Base-by-base conservation (phyloP, 257 asterid genomes). In the Nicotiana attenuata region DNA sequence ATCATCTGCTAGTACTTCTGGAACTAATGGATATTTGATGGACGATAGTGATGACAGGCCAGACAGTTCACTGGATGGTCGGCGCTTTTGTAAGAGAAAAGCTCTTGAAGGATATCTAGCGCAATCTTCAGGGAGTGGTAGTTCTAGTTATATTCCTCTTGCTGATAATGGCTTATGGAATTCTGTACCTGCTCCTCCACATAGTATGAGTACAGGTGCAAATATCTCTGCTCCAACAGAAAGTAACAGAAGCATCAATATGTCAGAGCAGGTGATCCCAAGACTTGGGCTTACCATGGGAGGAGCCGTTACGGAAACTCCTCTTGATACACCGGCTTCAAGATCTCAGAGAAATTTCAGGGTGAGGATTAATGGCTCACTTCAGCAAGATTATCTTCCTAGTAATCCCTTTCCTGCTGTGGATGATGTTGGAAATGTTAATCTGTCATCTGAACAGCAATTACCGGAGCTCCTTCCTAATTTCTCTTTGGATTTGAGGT, bases 51-150 rank as follows among this genome's bases (percentile, higher is more conserved):
- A 87, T 79, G 86, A 85, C 76, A 82, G 89, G 80, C 83, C 88
- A 64, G 91, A 87, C 22, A 83, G 82, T 87, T 88, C 95, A 64
- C 9, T 87, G 65, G 95, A 92, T 76, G 88, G 91, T 53, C 89
- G 85, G 14, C 93, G 96, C 10, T 31, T 85, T 0, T 89, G 97
- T 84, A 95, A 95, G 90, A 91, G 99, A 84, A 93, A 93, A 84
- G 82, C 93, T 78, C 85, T 87, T 28, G 99, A 93, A 83, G 89
- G 83, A 59, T 88, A 85, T 53, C 78, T 47, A 3, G 97, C 92
- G 38, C 99, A 90, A 81, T 86, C 99, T 31, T 90, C 97, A 55
- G 93, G 92, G 65, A 84, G 87, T 73, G 95, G 92, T 63, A 91
- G 92, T 83, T 89, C 93, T 29, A 88, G 69, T 76, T 82, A 78